Conservation (phyloP, 2,329 filamentous ascomycete genomes). For the Hymenoscyphus infarciens region DNA sequence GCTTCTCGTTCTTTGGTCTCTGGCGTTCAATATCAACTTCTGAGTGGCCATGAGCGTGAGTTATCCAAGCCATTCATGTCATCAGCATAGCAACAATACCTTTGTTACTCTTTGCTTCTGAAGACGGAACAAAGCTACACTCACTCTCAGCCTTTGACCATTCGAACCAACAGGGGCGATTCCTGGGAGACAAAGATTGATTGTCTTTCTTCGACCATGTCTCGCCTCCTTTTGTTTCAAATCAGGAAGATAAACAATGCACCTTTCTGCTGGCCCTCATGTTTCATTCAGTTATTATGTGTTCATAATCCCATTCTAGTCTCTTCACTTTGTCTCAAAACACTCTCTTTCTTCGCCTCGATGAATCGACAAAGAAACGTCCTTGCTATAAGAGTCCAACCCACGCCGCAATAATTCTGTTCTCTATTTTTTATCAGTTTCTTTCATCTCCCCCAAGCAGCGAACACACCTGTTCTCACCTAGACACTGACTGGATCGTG, state of each 20-base stretch:
- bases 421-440: conserved; percentile 1
- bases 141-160: neutral
- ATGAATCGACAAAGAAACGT: conserved; percentile 1
- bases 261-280: neutral
- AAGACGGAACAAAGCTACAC: neutral
- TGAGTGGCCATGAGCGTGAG: too few relatives aligned
- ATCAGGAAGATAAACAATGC: neutral
- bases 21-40: too few relatives aligned
- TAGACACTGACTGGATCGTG: conserved; percentile 1
- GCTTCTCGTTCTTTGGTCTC: too few relatives aligned
- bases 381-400: conserved; percentile 3
- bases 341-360: conserved; percentile 2
- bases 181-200: neutral
- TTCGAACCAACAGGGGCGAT: neutral
- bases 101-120: neutral
- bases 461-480: neutral
- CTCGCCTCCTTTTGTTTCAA: neutral
- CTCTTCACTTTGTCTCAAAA: neutral
- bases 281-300: neutral
- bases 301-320: neutral
- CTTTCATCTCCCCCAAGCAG: neutral
- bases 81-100: neutral
- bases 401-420: conserved; percentile 1
- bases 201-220: neutral
- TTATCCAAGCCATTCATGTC: too few relatives aligned